A percentile compares a stretch with the other conserved stretches of the same genome.
Conservation (phyloP, 331 rosid species). For the Cydonia oblonga region DNA sequence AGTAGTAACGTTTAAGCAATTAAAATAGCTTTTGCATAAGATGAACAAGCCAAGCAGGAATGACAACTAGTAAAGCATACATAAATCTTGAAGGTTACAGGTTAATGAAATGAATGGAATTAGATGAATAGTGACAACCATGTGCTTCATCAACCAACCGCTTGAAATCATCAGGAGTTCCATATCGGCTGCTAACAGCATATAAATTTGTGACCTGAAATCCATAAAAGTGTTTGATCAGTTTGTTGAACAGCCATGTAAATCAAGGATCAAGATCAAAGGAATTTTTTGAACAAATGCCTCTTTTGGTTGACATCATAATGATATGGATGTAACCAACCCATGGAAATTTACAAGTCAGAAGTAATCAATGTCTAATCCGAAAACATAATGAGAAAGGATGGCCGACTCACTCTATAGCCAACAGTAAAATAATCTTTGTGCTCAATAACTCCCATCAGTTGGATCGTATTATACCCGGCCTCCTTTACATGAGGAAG, state of each 20-base stretch:
- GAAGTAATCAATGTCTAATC: not conserved
- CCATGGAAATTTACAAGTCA: not conserved
- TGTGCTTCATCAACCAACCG: constrained; percentile 95
- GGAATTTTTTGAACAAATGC: not conserved
- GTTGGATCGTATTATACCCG: constrained; percentile 82
- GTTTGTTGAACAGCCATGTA: not conserved
- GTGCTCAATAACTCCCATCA: constrained; percentile 85
- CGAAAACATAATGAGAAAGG: constrained; percentile 6
- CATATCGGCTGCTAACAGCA: constrained; percentile 92
- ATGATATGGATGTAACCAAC: not conserved
- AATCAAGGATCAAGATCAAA: not conserved
- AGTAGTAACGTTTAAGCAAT: not conserved
- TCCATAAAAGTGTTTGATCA: constrained; percentile 16
- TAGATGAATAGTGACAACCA: constrained; percentile 39
- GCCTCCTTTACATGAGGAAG: constrained; percentile 89
- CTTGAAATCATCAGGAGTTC: constrained; percentile 96
- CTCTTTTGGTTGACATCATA: not conserved
- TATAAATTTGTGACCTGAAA: constrained; percentile 81
- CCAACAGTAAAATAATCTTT: constrained; percentile 96
- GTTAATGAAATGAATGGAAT: not conserved
- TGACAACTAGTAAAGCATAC: not conserved
- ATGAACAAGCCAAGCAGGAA: constrained; percentile 4
- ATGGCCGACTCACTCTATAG: constrained; percentile 54
- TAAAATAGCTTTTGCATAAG: not conserved
- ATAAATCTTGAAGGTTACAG: not conserved